Conservation (phyloP, 495 filamentous ascomycete genomes). For the Xylaria longipes region DNA sequence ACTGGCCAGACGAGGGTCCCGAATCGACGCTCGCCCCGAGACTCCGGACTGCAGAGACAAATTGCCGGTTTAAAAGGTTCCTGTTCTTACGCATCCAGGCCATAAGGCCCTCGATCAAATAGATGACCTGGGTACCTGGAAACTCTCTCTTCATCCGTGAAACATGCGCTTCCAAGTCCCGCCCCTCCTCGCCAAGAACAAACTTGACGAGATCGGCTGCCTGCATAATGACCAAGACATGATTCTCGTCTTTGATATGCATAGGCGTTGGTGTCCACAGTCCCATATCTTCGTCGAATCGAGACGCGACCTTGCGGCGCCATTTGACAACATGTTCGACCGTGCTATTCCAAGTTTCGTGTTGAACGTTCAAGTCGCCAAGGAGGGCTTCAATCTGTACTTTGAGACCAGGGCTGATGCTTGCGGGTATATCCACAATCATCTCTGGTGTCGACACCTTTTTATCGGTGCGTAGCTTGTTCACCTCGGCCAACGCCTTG, state of each 20-base stretch:
- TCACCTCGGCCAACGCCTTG: conserved; percentile 74
- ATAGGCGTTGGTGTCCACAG: conserved; percentile 71
- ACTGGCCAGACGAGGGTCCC: conserved; percentile 23
- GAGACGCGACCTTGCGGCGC: conserved; percentile 71
- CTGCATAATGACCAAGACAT: conserved; percentile 69
- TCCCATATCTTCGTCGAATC: conserved; percentile 65
- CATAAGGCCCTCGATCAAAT: conserved; percentile 76
- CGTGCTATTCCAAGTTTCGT: conserved; percentile 52
- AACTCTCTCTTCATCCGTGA: conserved; percentile 61
- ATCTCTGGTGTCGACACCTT: conserved; percentile 80
- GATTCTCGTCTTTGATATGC: conserved; percentile 65
- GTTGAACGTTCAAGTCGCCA: conserved; percentile 45
- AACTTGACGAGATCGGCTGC: conserved; percentile 74
- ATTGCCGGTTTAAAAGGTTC: conserved; percentile 70
- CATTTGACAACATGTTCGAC: conserved; percentile 72
- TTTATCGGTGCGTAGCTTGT: conserved; percentile 77
- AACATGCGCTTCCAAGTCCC: conserved; percentile 67
- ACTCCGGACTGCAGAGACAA: conserved; percentile 67
- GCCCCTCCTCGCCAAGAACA: conserved; percentile 51
- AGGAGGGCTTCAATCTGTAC: conserved; percentile 63
- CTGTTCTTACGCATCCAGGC: conserved; percentile 73
- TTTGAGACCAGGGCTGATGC: conserved; percentile 62
- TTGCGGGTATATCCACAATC: conserved; percentile 76
- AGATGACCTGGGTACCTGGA: conserved; percentile 64
- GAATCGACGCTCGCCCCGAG: conserved; percentile 44